These are phyloP conservation scores for Trichoderma hamatum DNA, from an alignment of 2,329 filamentous ascomycete species.

Conservation along the genomic window DNA sequence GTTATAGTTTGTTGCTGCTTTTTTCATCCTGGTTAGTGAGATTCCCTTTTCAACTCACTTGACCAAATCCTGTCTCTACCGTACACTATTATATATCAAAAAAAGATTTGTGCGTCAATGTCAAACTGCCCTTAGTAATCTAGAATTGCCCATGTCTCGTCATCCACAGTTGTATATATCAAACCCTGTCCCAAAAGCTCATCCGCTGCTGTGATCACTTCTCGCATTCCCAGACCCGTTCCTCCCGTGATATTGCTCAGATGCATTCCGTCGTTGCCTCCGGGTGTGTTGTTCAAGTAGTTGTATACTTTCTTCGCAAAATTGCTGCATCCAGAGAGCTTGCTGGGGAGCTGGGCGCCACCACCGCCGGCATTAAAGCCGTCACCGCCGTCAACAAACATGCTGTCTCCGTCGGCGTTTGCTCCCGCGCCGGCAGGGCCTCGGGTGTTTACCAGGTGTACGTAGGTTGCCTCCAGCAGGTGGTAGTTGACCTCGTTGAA, in stretches of 20 bases:
- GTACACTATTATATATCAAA: constrained; percentile 5
- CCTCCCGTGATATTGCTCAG: constrained; percentile 73
- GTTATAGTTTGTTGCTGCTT: constrained; percentile 2
- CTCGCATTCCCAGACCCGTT: constrained; percentile 65
- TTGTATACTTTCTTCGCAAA: constrained; percentile 71
- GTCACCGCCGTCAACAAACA: constrained; percentile 59
- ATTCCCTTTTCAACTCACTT: background rate
- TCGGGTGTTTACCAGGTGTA: constrained; percentile 81
- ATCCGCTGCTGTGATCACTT: constrained; percentile 77
- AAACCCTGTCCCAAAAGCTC: constrained; percentile 74
- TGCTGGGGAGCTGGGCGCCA: constrained; percentile 43
- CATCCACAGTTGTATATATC: constrained; percentile 90
- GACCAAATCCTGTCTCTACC: constrained; percentile 19
- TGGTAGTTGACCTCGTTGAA: constrained; percentile 95
- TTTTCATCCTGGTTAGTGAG: background rate
- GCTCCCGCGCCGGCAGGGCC: constrained; percentile 59
- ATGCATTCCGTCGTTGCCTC: constrained; percentile 82
- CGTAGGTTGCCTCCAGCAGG: constrained; percentile 83
- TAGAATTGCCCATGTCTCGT: constrained; percentile 86
- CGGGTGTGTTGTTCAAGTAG: constrained; percentile 66
- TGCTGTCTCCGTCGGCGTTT: constrained; percentile 50
- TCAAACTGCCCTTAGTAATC: constrained; percentile 46
- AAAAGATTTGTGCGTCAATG: background rate
- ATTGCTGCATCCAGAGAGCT: constrained; percentile 54
- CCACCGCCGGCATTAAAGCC: constrained; percentile 42